Evolutionary conservation across 345 rosid species (phyloP).

Genomic region (Stellera chamaejasme): DNA sequence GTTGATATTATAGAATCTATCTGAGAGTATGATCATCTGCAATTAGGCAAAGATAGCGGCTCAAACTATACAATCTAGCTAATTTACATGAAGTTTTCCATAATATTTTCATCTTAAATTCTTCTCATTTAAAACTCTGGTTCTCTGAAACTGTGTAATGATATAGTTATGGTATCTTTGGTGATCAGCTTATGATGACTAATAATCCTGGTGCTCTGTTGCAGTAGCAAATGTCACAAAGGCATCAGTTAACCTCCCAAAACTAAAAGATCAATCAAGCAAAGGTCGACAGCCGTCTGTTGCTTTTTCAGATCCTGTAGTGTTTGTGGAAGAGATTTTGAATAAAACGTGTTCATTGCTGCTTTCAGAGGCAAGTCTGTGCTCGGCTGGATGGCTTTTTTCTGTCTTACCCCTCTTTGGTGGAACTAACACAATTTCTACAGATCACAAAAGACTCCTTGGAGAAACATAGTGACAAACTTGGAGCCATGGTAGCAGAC

Average conservation of each 20-base stretch:
- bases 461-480: constrained; percentile 34
- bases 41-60: too few species aligned
- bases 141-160: not conserved
- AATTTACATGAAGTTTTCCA: too few species aligned
- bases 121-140: too few species aligned
- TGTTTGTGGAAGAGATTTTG: constrained; percentile 64
- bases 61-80: too few species aligned
- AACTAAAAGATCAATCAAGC: constrained; percentile 24
- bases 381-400: not conserved
- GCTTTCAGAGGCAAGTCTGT: constrained; percentile 44
- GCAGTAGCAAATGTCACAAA: constrained; percentile 49
- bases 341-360: constrained; percentile 44
- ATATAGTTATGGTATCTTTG: not conserved
- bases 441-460: constrained; percentile 43
- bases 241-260: constrained; percentile 24
- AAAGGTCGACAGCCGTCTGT: constrained; percentile 14
- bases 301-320: constrained; percentile 36
- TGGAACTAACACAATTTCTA: constrained; percentile 2
- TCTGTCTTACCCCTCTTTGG: not conserved
- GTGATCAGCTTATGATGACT: too few species aligned
- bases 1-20: too few species aligned
- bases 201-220: not conserved
- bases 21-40: too few species aligned
- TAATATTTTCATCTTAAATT: too few species aligned
- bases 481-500: constrained; percentile 41